Conservation (phyloP, 257 asterid genomes). For the Salvia miltiorrhiza region DNA sequence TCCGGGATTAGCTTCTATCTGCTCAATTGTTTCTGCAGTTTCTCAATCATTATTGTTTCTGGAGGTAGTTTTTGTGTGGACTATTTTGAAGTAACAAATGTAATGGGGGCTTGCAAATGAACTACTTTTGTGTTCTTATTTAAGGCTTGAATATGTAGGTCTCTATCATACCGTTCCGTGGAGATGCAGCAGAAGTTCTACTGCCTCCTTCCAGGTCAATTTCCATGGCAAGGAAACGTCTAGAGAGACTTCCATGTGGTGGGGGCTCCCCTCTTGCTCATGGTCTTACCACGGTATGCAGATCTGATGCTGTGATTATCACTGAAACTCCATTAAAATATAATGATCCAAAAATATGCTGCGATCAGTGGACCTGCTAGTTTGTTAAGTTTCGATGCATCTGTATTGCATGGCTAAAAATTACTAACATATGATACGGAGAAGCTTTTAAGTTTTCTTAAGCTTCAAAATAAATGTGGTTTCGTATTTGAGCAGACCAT, state of each 20-base stretch:
- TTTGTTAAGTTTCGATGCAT: not conserved
- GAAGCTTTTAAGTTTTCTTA: constrained; percentile 7
- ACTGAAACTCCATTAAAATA: not conserved
- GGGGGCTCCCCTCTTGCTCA: constrained; percentile 99
- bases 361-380: not conserved
- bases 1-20: not conserved
- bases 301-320: constrained; percentile 1
- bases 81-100: not conserved
- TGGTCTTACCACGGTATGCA: constrained; percentile 85
- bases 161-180: constrained; percentile 96
- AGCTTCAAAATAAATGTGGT: not conserved
- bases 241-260: constrained; percentile 98
- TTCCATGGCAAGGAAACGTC: constrained; percentile 96
- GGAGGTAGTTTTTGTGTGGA: not conserved
- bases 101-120: not conserved
- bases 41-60: not conserved
- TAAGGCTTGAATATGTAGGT: constrained; percentile 51
- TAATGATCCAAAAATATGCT: not conserved
- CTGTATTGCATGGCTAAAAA: not conserved
- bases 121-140: constrained; percentile 9
- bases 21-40: constrained; percentile 4
- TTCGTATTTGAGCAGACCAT: not conserved
- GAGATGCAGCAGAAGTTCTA: constrained; percentile 98
- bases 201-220: constrained; percentile 98
- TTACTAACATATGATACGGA: not conserved